These are phyloP conservation scores for Pyracantha coccinea DNA, from an alignment of 331 rosid genomes.

Conservation along the genomic window DNA sequence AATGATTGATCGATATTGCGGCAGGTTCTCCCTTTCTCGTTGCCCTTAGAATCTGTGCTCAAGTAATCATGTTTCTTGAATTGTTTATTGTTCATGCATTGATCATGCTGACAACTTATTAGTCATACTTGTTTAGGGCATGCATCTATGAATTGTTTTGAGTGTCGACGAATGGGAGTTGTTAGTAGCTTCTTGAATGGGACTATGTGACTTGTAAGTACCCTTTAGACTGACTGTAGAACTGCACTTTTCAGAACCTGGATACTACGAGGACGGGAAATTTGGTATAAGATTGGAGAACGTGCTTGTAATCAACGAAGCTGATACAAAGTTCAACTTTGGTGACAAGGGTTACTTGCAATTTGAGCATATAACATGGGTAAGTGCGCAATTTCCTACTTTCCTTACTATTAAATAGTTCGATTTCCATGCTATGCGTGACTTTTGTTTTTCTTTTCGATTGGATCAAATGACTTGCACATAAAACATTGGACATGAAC, in stretches of 20 bases:
- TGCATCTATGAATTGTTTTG: too few relatives aligned
- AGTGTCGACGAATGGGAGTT: not conserved
- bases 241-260: constrained; percentile 66
- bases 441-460: not conserved
- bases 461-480: not conserved
- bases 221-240: too few relatives aligned
- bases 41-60: not conserved
- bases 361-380: constrained; percentile 98
- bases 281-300: constrained; percentile 98
- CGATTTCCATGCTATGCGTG: not conserved
- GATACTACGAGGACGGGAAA: constrained; percentile 90
- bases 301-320: constrained; percentile 78
- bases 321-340: constrained; percentile 72
- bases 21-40: too few relatives aligned
- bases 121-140: too few relatives aligned
- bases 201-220: not conserved
- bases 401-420: not conserved
- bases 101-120: not conserved
- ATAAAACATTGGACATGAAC: not conserved
- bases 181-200: not conserved
- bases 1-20: not conserved
- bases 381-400: constrained; percentile 9
- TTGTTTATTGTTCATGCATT: not conserved
- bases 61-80: not conserved
- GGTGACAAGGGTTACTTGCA: constrained; percentile 85